Conservation (phyloP, 1,284 basidiomycete species). For the Ustilago esculenta region DNA sequence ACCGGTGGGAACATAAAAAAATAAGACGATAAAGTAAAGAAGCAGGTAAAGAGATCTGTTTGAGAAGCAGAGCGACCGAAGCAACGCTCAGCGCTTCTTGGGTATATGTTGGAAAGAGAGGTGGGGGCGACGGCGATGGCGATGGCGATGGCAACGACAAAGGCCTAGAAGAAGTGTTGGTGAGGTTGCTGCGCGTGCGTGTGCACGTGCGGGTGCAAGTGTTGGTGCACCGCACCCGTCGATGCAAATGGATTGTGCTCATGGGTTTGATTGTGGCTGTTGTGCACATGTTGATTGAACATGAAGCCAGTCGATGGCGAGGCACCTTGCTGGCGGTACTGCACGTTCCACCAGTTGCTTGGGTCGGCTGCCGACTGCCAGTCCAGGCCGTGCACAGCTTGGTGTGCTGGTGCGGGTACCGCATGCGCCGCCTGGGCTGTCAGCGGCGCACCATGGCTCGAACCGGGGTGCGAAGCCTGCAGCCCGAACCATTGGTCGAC, state of each 20-base stretch:
- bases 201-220: slow-evolving; percentile 17
- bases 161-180: slow-evolving; percentile 34
- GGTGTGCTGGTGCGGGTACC: slow-evolving; percentile 6
- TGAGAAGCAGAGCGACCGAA: no score
- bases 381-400: slow-evolving; percentile 12
- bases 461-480: slow-evolving; percentile 24
- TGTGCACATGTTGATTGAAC: slow-evolving; percentile 19
- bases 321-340: slow-evolving; percentile 31
- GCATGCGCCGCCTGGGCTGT: background rate
- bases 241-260: slow-evolving; percentile 5
- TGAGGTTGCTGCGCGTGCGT: slow-evolving; percentile 7
- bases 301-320: slow-evolving; percentile 26
- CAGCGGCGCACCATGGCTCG: slow-evolving; percentile 16
- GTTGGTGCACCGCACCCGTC: slow-evolving; percentile 1
- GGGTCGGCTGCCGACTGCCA: slow-evolving; percentile 31
- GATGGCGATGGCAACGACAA: no score
- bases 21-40: no score
- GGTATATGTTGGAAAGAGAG: slow-evolving; percentile 1
- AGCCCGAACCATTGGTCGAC: slow-evolving; percentile 40
- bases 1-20: no score
- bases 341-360: slow-evolving; percentile 38
- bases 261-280: background rate
- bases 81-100: no score
- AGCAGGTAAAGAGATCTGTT: no score
- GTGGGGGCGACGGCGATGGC: no score